Percentiles rank a stretch among this genome's conserved stretches.
Conservation (phyloP, 345 rosid genomes). For the Tarenaya hassleriana region DNA sequence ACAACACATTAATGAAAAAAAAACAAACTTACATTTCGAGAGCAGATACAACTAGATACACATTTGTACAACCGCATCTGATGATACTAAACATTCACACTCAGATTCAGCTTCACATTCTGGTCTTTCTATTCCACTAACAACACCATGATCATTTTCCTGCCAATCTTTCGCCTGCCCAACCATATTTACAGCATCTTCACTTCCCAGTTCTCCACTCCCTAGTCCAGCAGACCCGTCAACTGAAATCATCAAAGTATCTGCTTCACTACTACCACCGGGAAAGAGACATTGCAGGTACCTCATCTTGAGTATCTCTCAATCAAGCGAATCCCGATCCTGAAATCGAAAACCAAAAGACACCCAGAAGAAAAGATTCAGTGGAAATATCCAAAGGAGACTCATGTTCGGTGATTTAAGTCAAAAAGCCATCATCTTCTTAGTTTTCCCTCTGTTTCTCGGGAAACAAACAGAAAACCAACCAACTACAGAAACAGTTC, state of each 20-base stretch:
- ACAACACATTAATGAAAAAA: too few relatives aligned
- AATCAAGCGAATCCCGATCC: conserved; percentile 14
- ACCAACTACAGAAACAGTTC: neutral
- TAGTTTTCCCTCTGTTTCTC: too few relatives aligned
- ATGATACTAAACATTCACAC: too few relatives aligned
- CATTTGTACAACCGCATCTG: too few relatives aligned
- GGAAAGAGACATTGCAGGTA: neutral
- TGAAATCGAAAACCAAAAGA: conserved; percentile 6
- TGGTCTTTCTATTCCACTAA: too few relatives aligned
- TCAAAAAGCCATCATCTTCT: too few relatives aligned
- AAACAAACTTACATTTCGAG: too few relatives aligned
- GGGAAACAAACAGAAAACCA: neutral
- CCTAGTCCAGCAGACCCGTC: conserved; percentile 9
- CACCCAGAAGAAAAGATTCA: neutral
- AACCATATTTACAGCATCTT: too few relatives aligned
- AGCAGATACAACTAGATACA: too few relatives aligned
- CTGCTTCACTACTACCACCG: conserved; percentile 4
- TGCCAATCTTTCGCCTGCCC: too few relatives aligned
- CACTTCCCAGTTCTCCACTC: conserved; percentile 13
- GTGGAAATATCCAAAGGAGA: neutral
- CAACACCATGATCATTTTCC: too few relatives aligned
- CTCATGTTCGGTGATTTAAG: neutral
- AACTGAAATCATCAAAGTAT: neutral
- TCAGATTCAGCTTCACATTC: too few relatives aligned
- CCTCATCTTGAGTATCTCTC: conserved; percentile 25